These are phyloP conservation scores for Phyllachora maydis DNA, from an alignment of 2,329 filamentous ascomycete species.

Conservation along the genomic window DNA sequence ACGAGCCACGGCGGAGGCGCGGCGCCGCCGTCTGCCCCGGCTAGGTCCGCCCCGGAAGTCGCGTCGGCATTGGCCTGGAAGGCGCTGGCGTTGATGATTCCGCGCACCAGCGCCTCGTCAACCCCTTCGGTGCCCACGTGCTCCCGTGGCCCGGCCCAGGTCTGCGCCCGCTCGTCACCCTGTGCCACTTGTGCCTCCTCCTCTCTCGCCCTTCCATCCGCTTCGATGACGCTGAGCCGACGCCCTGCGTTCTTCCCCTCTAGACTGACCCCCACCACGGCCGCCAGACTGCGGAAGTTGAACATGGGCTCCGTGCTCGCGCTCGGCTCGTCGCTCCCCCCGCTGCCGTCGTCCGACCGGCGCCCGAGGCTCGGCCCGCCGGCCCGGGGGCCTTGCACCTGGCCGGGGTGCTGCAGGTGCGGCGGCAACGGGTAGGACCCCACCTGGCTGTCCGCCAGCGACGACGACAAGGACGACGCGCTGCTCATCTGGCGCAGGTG, in stretches of 20 bases:
- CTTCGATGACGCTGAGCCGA: conserved; percentile 9
- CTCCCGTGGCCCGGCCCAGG: conserved; percentile 14
- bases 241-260: conserved; percentile 22
- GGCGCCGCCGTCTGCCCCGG: neutral
- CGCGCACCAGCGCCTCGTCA: no score
- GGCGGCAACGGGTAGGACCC: no score
- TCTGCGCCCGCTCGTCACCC: conserved; percentile 13
- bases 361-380: conserved; percentile 31
- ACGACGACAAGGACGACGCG: conserved; percentile 67
- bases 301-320: conserved; percentile 57
- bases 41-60: conserved; percentile 2
- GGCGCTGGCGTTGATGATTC: no score
- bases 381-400: conserved; percentile 23
- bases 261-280: conserved; percentile 53
- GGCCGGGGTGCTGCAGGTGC: conserved; percentile 14
- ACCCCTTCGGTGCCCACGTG: no score
- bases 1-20: neutral
- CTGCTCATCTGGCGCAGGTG: conserved; percentile 72
- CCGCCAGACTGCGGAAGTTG: conserved; percentile 74
- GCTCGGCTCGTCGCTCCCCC: conserved; percentile 24
- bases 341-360: conserved; percentile 18
- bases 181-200: conserved; percentile 5
- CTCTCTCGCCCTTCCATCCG: conserved; percentile 4
- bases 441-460: conserved; percentile 43
- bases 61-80: conserved; percentile 3